Evolutionary conservation across 2,329 filamentous ascomycete genomes (phyloP).

Genomic region (Epichloe glyceriae): DNA sequence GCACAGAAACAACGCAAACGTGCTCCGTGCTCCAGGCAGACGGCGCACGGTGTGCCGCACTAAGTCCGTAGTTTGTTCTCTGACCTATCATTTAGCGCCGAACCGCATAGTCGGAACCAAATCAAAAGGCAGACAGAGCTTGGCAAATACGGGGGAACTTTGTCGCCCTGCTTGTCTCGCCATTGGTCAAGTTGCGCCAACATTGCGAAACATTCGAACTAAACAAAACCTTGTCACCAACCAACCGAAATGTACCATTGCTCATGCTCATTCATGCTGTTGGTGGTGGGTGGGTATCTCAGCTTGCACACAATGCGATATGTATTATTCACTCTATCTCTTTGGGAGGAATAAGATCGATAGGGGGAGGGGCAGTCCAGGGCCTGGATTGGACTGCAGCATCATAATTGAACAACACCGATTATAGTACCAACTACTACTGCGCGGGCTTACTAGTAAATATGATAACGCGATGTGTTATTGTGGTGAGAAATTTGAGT

Average conservation of each 20-base stretch:
- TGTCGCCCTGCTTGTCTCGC: neutral
- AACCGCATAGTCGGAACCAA: slow-evolving; percentile 5
- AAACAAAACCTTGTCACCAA: neutral
- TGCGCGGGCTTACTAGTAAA: too few relatives aligned
- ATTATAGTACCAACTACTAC: too few relatives aligned
- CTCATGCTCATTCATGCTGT: too few relatives aligned
- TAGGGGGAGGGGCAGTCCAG: too few relatives aligned
- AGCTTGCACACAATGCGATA: too few relatives aligned
- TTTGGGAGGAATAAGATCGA: too few relatives aligned
- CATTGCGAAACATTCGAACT: neutral
- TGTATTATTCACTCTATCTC: too few relatives aligned
- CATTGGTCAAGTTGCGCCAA: neutral
- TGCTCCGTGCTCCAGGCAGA: neutral
- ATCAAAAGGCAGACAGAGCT: slow-evolving; percentile 1
- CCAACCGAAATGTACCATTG: neutral
- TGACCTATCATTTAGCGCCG: slow-evolving; percentile 2
- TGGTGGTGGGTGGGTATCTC: too few relatives aligned
- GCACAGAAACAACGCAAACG: neutral
- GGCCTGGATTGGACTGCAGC: too few relatives aligned
- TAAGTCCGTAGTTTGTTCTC: neutral
- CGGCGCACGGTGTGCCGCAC: neutral
- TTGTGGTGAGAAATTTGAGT: too few relatives aligned
- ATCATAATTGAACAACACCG: too few relatives aligned
- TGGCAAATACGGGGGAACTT: neutral
- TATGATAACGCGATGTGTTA: too few relatives aligned